These are phyloP conservation scores for Orbilia javanica DNA, from an alignment of 2,329 filamentous ascomycete genomes.

Conservation along the genomic window DNA sequence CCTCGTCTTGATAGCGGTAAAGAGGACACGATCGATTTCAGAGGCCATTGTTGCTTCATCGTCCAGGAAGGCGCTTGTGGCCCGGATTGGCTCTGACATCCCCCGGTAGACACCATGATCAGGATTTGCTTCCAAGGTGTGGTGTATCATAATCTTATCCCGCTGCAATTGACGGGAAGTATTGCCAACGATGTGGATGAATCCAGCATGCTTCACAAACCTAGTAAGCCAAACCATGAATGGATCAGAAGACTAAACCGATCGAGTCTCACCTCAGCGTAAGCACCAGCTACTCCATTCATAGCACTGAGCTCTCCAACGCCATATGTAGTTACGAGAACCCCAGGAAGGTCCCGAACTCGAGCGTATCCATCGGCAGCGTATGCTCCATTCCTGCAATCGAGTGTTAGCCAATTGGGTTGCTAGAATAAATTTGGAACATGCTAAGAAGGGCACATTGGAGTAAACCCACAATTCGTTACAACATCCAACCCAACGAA, in stretches of 20 bases:
- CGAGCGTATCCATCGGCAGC: slow-evolving; percentile 70
- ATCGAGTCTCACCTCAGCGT: slow-evolving; percentile 67
- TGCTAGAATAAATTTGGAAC: not conserved
- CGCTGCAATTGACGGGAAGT: slow-evolving; percentile 68
- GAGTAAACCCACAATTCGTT: slow-evolving; percentile 63
- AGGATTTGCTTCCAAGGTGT: slow-evolving; percentile 69
- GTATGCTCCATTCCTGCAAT: slow-evolving; percentile 65
- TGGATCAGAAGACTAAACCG: not conserved
- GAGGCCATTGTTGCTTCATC: slow-evolving; percentile 68
- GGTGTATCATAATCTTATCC: slow-evolving; percentile 68
- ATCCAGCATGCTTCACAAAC: slow-evolving; percentile 65
- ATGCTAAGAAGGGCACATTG: not conserved
- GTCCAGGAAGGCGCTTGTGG: slow-evolving; percentile 64
- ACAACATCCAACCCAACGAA: slow-evolving; percentile 65
- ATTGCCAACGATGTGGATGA: slow-evolving; percentile 73
- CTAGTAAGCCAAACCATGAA: not conserved
- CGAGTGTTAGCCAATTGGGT: not conserved
- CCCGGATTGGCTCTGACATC: slow-evolving; percentile 63
- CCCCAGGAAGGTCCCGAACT: slow-evolving; percentile 67
- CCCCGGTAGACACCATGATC: slow-evolving; percentile 61
- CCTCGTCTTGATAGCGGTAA: slow-evolving; percentile 69
- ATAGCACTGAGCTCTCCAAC: slow-evolving; percentile 72
- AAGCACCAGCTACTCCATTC: slow-evolving; percentile 73
- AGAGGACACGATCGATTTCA: slow-evolving; percentile 70
- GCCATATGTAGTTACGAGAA: slow-evolving; percentile 69